Evolutionary conservation across 2,329 filamentous ascomycete genomes (phyloP), one percentile per base, ranked within the genome.

Genomic region (Trichoderma hamatum): DNA sequence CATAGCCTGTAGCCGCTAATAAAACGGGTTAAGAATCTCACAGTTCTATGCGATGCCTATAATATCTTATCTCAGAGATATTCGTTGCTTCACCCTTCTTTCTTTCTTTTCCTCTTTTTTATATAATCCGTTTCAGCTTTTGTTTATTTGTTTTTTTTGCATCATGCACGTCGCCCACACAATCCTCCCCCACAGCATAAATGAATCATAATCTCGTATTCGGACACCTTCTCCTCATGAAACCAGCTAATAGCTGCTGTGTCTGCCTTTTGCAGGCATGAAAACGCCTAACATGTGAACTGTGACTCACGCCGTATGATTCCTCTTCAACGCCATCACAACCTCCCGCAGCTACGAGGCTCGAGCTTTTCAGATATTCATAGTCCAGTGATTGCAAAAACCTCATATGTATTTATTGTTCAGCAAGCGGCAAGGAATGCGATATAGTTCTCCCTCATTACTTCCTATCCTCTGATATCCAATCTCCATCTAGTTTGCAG

Each of bases 281-380:
- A 66, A 66, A 64, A 58, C 36, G 62, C 62, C 62, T 58, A 43
- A 28, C 52, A 28, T 10, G 32, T 13, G 3, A 46, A 58, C 34
- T 51, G 61, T 66, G 62, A 66, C 34, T 66, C 62, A 66, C 62
- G 39, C 62, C 62, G 62, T 6, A 66, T 55, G 34, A 46, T 13
- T 58, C 43, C 28, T 26, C n/a, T 19, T 11, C 34, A 19, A 14
- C 43, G 62, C 19, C 52, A 30, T 34, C 52, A 56, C 16, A 24
- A 16, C 36, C 14, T 7, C 24, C n/a, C 24, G 49, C 26, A 55
- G 10, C 56, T 16, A 14, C 21, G 62, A 58, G 52, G 36, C 14
- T 66, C 14, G 36, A 34, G 52, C 5, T 56, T 34, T 14, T 14
- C 43, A 16, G 3, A 19, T 30, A 19, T n/a, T 10, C 24, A 21